Base-by-base conservation (phyloP, 129 eudicot species). In the Silybum marianum region DNA sequence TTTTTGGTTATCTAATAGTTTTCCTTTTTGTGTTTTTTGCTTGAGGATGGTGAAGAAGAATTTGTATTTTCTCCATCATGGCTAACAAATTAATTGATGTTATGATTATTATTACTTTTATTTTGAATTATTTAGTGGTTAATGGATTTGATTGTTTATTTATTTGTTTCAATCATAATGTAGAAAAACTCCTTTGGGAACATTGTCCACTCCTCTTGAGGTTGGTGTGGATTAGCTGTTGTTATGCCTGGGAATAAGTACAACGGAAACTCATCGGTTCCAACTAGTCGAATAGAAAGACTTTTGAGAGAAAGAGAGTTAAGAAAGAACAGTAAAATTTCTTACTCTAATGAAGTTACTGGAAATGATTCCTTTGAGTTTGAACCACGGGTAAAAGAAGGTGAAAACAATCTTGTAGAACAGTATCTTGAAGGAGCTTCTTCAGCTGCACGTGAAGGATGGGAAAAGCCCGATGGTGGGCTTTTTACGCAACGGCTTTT, bases 191-290 rank as follows among this genome's bases (percentile, higher is more conserved):
- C 73, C 63, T 74, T 78, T 79, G 79, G 77, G 83, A 84, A 82
- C 76, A 28, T 30, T 51, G 28, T 66, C 73, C 88, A 71, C 73
- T 80, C 69, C 76, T 66, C n/a, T 19, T 80, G 76, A 82, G 63
- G 82, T 83, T 76, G 85, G 84, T 74, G 26, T 76, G 62, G n/a
- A n/a, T n/a, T n/a, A n/a, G n/a, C n/a, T n/a, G n/a, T n/a, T n/a
- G 82, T 11, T 78, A 94, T 94, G 97, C 97, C 98, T 74, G 97
- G 96, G 77, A 92, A 92, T 84, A 92, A 89, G 91, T 90, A 83
- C 77, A 87, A 86, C 78, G 85, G 84, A 76, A 65, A 83, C 80
- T 85, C 92, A 48, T 44, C 86, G 8, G 82, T 89, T 38, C 92
- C 91, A 80, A 83, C 90, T 22, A 90, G 84, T 84, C 91, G 98